Conservation (phyloP, 2,329 filamentous ascomycete species). For the Fusarium domesticum region DNA sequence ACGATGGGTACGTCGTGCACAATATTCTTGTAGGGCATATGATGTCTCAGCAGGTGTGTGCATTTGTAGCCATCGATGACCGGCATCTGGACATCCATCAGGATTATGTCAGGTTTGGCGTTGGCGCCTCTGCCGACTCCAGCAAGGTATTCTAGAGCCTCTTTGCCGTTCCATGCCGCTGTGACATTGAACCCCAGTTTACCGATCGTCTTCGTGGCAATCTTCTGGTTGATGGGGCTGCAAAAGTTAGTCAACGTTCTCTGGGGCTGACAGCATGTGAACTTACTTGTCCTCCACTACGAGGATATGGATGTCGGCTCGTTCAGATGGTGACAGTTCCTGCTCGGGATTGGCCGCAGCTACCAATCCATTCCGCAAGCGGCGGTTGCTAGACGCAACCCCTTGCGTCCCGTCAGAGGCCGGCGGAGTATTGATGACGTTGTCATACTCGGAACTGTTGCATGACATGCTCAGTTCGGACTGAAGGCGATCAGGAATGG, state of each 20-base stretch:
- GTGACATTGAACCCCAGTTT: conserved; percentile 70
- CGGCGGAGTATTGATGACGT: conserved; percentile 41
- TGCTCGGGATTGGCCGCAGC: conserved; percentile 39
- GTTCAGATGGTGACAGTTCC: conserved; percentile 54
- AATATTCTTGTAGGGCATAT: conserved; percentile 60
- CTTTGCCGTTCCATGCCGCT: conserved; percentile 74
- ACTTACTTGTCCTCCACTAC: conserved; percentile 78
- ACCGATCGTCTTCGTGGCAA: conserved; percentile 70
- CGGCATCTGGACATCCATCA: conserved; percentile 77
- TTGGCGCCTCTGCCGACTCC: conserved; percentile 50
- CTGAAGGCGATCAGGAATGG: conserved; percentile 65
- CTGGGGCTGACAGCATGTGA: neutral
- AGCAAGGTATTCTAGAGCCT: conserved; percentile 70
- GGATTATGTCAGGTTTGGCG: conserved; percentile 66
- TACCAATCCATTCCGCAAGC: conserved; percentile 35
- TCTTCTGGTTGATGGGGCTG: conserved; percentile 68
- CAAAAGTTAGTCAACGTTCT: conserved; percentile 12
- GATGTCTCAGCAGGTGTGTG: conserved; percentile 69
- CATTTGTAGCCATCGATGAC: conserved; percentile 76
- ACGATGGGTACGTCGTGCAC: conserved; percentile 67
- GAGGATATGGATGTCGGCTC: conserved; percentile 64
- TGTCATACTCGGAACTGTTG: conserved; percentile 62
- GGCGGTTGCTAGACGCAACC: conserved; percentile 25
- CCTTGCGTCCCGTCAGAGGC: conserved; percentile 27
- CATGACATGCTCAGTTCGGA: conserved; percentile 63